Base-by-base conservation (phyloP, 768 basidiomycete species). In the Leccinellum rugosiceps region DNA sequence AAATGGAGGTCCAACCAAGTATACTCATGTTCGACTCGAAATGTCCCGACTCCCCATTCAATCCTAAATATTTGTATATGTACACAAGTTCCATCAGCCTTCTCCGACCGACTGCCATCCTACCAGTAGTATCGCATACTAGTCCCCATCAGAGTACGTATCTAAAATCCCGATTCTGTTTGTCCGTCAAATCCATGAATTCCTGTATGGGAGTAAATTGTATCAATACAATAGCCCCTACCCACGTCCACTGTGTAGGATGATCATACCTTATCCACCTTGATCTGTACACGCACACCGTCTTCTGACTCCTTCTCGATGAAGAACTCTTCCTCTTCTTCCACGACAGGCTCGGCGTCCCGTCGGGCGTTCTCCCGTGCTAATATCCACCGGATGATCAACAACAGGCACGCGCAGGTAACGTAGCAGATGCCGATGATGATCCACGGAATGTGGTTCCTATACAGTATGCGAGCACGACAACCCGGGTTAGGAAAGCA, bases 381-480 rank as follows among this genome's bases (percentile, higher is more conserved):
- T 38, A 92, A 78, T 28, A 83, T 25, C 23, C 84, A 73, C n/a
- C 41, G 41, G n/a, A 41, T 41, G 10, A 19, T 19, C 15, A 80
- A 51, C 62, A 47, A 13, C 74, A 28, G 46, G 86, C 83, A 69
- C 85, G 85, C 30, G 68, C 52, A 80, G 9, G 41, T 10, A 19
- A 41, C 41, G n/a, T 41, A 41, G 41, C 41, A 41, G 41, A 41
- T 19, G 10, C 41, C 41, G n/a, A 41, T 41, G n/a, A 41, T 41
- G n/a, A 41, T 80, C 90, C 91, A 92, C 3, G 90, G 90, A 28
- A 91, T 69, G 55, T 79, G 85, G 61, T 90, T 88, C 49, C 87
- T 87, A 28, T 19, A 41, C 41, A 19, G n/a, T 41, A 6, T 23
- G n/a, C 17, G 58, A 23, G 21, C 35, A 30, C n/a, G n/a, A 41